Evolutionary conservation across 495 filamentous ascomycete species (phyloP).

Genomic region (Xylaria grammica): DNA sequence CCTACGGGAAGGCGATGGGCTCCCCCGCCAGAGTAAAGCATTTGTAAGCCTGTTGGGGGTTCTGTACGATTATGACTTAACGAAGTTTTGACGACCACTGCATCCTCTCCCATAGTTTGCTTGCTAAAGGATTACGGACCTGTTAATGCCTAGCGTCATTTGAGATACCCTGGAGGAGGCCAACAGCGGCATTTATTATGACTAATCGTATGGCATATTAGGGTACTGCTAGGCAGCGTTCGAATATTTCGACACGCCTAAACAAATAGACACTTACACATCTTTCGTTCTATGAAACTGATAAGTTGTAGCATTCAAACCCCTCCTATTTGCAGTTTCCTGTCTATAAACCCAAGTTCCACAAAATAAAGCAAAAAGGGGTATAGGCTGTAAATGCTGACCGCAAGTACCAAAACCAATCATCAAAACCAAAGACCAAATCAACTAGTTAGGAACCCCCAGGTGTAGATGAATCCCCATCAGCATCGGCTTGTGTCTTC

Average conservation of each 20-base stretch:
- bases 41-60: neutral
- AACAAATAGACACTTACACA: too few species aligned
- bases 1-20: conserved; percentile 6
- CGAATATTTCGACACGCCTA: too few species aligned
- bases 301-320: neutral
- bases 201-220: neutral
- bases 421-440: neutral
- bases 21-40: conserved; percentile 1
- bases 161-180: conserved; percentile 19
- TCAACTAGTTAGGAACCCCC: neutral
- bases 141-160: conserved; percentile 1
- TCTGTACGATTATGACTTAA: conserved; percentile 5
- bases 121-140: neutral
- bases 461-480: conserved; percentile 21
- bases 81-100: neutral
- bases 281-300: too few species aligned
- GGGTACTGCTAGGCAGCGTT: too few species aligned
- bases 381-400: conserved; percentile 16
- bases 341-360: neutral
- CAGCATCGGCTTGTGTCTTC: conserved; percentile 45
- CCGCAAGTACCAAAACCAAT: neutral
- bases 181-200: neutral
- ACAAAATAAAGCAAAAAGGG: neutral
- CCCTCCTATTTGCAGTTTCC: neutral
- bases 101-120: neutral